phyloP scores from a whole-genome alignment of 768 basidiomycete genomes.

The Psilocybe tampanensis region DNA sequence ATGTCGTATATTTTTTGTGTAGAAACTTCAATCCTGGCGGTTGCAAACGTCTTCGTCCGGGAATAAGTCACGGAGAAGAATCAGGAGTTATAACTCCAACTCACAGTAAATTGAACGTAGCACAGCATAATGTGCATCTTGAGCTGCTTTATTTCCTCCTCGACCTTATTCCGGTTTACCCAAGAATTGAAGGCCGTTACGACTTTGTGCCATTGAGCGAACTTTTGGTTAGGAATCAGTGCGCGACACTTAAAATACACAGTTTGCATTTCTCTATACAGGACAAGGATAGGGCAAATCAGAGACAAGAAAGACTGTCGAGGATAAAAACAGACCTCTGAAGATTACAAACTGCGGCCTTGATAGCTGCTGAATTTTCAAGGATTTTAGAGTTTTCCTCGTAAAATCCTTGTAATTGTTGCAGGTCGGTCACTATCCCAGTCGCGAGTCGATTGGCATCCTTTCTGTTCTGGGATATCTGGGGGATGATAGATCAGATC shows the following conservation, averaged over 20 bases:
- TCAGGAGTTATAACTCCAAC: not conserved
- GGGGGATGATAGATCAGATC: not conserved
- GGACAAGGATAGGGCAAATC: not conserved
- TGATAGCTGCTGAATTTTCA: not conserved
- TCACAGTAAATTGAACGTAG: not conserved
- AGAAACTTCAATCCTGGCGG: not conserved
- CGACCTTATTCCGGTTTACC: not conserved
- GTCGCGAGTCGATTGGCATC: not conserved
- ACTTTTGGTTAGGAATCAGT: not conserved
- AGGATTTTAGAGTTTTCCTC: not conserved
- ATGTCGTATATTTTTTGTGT: not conserved
- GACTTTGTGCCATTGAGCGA: not conserved
- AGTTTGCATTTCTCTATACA: not conserved
- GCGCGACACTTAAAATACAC: not conserved
- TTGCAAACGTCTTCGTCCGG: not conserved
- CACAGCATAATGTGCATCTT: not conserved
- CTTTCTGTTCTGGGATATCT: not conserved
- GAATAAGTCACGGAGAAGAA: not conserved
- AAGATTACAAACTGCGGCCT: not conserved
- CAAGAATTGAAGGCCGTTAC: not conserved
- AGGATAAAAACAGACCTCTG: not conserved
- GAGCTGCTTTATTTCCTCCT: not conserved
- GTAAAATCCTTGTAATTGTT: not conserved
- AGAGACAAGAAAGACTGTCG: not conserved
- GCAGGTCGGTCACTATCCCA: not conserved